Conservation (phyloP, 176 grass and related monocot species). For the Saccharum officinarum region DNA sequence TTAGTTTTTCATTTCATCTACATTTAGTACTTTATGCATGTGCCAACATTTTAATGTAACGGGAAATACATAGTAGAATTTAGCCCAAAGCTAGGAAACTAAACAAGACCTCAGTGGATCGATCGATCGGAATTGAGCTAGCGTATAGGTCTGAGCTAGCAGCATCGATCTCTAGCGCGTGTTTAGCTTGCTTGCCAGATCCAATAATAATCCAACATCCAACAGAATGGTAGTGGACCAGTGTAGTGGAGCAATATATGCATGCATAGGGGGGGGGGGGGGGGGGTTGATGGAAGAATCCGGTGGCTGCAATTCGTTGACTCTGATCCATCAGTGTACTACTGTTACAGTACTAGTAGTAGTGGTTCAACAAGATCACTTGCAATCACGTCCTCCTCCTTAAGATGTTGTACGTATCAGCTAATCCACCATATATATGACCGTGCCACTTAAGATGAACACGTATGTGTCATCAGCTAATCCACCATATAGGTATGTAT, state of each 20-base stretch:
- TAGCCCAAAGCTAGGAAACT: no score
- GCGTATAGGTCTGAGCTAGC: neutral
- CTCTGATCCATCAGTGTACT: neutral
- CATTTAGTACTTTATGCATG: no score
- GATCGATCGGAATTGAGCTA: neutral
- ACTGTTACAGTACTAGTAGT: neutral
- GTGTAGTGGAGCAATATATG: constrained; percentile 14
- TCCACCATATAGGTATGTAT: neutral
- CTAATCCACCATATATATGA: neutral
- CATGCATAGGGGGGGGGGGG: no score
- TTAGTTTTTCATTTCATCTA: no score
- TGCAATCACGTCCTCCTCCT: neutral
- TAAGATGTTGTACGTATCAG: neutral
- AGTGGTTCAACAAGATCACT: constrained; percentile 16
- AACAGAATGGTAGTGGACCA: neutral
- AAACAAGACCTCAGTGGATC: no score
- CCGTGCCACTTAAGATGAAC: neutral
- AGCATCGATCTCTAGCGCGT: neutral
- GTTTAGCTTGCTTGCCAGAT: neutral
- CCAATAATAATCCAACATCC: neutral
- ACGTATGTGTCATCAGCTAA: neutral
- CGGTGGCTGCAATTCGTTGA: neutral
- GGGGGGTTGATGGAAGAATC: neutral
- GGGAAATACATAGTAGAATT: no score
- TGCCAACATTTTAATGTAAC: no score